These are phyloP conservation scores for Alternaria consortialis DNA, from an alignment of 2,329 filamentous ascomycete genomes.

Conservation along the genomic window DNA sequence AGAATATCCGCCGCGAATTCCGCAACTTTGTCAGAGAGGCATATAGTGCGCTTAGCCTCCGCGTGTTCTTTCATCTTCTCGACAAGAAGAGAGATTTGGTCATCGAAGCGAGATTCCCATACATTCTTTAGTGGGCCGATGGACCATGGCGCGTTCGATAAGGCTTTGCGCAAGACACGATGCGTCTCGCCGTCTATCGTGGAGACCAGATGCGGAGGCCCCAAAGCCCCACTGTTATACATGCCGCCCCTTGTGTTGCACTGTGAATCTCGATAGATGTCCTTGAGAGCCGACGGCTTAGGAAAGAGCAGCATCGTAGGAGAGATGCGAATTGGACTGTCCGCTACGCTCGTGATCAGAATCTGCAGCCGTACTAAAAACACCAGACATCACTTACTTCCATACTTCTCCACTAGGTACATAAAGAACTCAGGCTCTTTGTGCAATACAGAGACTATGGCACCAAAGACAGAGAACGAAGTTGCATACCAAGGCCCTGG, in stretches of 20 bases:
- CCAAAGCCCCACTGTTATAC: constrained; percentile 50
- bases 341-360: constrained; percentile 25
- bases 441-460: constrained; percentile 37
- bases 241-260: constrained; percentile 49
- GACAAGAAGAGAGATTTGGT: constrained; percentile 46
- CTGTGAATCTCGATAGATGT: constrained; percentile 54
- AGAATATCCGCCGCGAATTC: constrained; percentile 56
- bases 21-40: constrained; percentile 51
- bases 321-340: constrained; percentile 51
- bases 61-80: constrained; percentile 45
- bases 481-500: constrained; percentile 55
- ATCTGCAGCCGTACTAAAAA: not conserved
- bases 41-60: constrained; percentile 31
- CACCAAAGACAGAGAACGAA: constrained; percentile 45
- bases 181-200: constrained; percentile 48
- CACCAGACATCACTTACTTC: constrained; percentile 30
- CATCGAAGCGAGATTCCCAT: constrained; percentile 52
- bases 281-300: constrained; percentile 46
- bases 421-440: constrained; percentile 43
- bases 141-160: constrained; percentile 50
- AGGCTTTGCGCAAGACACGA: constrained; percentile 48
- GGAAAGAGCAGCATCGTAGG: constrained; percentile 53
- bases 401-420: constrained; percentile 41
- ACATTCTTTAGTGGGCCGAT: constrained; percentile 52
- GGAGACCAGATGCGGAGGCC: constrained; percentile 48